A percentile compares a stretch with the other conserved stretches of the same genome.
Conservation (phyloP, 2,329 filamentous ascomycete species). For the Pyrenochaeta sp. region DNA sequence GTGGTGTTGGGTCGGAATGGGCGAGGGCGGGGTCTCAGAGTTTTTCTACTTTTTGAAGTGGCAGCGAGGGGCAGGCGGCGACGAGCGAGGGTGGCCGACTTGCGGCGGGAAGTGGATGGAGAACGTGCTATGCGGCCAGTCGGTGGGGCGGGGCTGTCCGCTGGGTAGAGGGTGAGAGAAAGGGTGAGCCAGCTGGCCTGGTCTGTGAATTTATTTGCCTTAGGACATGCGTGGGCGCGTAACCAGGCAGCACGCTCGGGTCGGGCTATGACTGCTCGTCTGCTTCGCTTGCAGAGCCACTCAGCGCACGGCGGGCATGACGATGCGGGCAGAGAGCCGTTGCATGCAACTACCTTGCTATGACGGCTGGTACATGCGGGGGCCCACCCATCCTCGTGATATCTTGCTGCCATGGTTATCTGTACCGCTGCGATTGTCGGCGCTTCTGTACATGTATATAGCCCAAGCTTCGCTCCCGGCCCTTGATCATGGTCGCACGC, state of each 20-base stretch:
- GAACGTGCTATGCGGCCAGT: conserved; percentile 14
- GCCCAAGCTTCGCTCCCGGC: conserved; percentile 1
- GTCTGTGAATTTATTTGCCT: conserved; percentile 19
- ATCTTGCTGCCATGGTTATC: conserved; percentile 2
- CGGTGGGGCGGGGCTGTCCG: conserved; percentile 6
- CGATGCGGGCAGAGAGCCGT: conserved; percentile 28
- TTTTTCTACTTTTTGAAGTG: conserved; percentile 23
- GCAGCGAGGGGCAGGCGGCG: conserved; percentile 21
- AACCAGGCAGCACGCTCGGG: conserved; percentile 4
- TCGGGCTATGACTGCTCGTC: neutral
- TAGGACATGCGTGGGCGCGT: neutral
- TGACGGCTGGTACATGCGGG: conserved; percentile 18
- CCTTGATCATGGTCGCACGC: conserved; percentile 19
- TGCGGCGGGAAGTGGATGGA: conserved; percentile 19
- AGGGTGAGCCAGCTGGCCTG: conserved; percentile 3
- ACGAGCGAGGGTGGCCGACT: conserved; percentile 24
- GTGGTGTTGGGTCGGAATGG: conserved; percentile 11
- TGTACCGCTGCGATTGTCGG: conserved; percentile 13
- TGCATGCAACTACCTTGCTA: conserved; percentile 7
- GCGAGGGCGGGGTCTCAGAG: conserved; percentile 26
- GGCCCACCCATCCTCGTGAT: conserved; percentile 20
- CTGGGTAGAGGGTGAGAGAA: neutral
- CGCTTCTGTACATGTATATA: conserved; percentile 22
- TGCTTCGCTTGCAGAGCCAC: conserved; percentile 29
- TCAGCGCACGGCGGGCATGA: conserved; percentile 52